These are phyloP conservation scores for Metrosideros polymorpha DNA, from an alignment of 441 rosid species.

Conservation along the genomic window DNA sequence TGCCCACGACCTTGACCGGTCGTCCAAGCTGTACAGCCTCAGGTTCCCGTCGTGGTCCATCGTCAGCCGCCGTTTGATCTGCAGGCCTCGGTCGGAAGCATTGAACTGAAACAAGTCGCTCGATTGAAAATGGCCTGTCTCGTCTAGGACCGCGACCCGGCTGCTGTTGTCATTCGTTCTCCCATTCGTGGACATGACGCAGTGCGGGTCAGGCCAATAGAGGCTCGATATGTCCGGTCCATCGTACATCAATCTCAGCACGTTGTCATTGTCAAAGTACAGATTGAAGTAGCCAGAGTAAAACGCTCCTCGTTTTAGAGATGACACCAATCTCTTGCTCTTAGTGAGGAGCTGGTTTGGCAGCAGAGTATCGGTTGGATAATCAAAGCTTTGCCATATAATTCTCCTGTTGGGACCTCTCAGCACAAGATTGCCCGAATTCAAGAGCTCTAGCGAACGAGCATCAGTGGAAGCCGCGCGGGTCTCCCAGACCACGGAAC, in stretches of 20 bases:
- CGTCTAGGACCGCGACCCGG: constrained; percentile 26
- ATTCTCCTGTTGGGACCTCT: neutral
- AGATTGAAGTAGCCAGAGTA: constrained; percentile 21
- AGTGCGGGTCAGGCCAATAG: constrained; percentile 31
- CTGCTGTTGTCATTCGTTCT: constrained; percentile 30
- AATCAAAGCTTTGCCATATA: constrained; percentile 43
- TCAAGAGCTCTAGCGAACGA: constrained; percentile 17
- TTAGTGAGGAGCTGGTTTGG: constrained; percentile 25
- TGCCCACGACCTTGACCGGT: constrained; percentile 15
- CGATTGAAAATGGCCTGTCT: constrained; percentile 21
- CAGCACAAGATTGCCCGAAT: constrained; percentile 35
- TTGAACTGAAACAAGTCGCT: constrained; percentile 26
- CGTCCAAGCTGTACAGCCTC: constrained; percentile 31
- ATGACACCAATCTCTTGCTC: constrained; percentile 21
- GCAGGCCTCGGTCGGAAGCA: constrained; percentile 20
- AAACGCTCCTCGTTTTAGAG: constrained; percentile 5
- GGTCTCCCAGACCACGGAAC: constrained; percentile 18
- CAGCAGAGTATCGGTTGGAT: constrained; percentile 39
- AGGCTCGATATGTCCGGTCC: constrained; percentile 34
- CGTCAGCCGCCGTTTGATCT: constrained; percentile 26
- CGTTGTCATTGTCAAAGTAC: constrained; percentile 29
- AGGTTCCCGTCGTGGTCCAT: constrained; percentile 40
- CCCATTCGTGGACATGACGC: neutral
- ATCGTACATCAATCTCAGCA: constrained; percentile 25
- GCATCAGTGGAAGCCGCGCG: constrained; percentile 11